phyloP scores from a whole-genome alignment of 2,329 filamentous ascomycete genomes.

The Bisporella sp. region DNA sequence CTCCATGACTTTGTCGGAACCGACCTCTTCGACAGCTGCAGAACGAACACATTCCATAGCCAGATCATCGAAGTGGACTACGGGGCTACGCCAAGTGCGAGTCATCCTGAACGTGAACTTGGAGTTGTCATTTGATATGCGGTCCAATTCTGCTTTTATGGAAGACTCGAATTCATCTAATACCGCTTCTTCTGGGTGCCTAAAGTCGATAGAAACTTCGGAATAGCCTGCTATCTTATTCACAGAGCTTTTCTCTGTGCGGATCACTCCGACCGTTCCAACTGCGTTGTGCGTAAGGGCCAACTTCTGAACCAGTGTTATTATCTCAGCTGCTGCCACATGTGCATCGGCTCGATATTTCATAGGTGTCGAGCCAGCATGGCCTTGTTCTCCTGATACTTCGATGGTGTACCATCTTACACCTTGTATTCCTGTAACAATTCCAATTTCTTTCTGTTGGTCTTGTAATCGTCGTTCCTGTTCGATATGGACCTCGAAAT shows the following conservation, averaged over 20 bases:
- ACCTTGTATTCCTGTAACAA: slow-evolving; percentile 66
- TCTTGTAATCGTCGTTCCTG: slow-evolving; percentile 69
- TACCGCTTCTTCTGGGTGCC: slow-evolving; percentile 11
- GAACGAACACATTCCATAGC: too few relatives aligned
- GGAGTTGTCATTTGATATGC: too few relatives aligned
- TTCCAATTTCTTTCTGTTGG: slow-evolving; percentile 53
- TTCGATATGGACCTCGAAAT: slow-evolving; percentile 70
- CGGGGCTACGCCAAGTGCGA: too few relatives aligned
- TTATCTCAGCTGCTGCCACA: slow-evolving; percentile 32
- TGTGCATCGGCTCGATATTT: slow-evolving; percentile 58
- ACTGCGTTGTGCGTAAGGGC: slow-evolving; percentile 14
- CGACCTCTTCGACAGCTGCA: too few relatives aligned
- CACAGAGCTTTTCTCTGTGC: slow-evolving; percentile 16
- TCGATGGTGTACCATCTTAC: slow-evolving; percentile 57
- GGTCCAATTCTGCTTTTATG: neutral
- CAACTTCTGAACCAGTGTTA: slow-evolving; percentile 15
- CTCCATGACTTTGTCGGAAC: too few relatives aligned
- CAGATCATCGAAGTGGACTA: too few relatives aligned
- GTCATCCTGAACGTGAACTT: too few relatives aligned
- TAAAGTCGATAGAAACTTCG: slow-evolving; percentile 21
- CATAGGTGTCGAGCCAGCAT: slow-evolving; percentile 34
- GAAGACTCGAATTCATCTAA: neutral
- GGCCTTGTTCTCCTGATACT: slow-evolving; percentile 38
- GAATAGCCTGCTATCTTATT: slow-evolving; percentile 19
- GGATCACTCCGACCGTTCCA: slow-evolving; percentile 21